These are phyloP conservation scores for Citrus hindsii DNA, from an alignment of 345 rosid genomes.

Conservation along the genomic window DNA sequence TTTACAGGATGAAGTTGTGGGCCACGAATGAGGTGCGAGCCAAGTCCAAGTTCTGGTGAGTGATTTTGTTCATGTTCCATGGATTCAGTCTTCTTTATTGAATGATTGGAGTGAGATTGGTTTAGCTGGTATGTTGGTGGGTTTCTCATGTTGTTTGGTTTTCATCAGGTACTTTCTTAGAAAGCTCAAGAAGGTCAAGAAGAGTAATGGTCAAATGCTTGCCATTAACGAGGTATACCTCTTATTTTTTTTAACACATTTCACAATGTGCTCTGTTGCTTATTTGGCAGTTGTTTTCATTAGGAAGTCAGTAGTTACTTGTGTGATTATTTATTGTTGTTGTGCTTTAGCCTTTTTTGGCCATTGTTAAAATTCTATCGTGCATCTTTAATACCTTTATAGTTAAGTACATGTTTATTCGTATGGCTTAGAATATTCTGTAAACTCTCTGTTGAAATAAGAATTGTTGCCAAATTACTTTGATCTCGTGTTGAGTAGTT, in stretches of 20 bases:
- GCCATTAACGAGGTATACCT: conserved; percentile 16
- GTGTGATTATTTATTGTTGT: background rate
- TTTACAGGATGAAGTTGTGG: conserved; percentile 50
- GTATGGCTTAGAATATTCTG: background rate
- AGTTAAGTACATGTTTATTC: background rate
- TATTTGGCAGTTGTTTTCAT: background rate
- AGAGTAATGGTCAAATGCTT: conserved; percentile 17
- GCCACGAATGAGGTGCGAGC: conserved; percentile 52
- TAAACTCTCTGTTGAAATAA: background rate
- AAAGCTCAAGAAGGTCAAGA: conserved; percentile 23
- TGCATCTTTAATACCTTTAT: background rate
- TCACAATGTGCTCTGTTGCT: background rate
- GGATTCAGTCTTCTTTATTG: background rate
- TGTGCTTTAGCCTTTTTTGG: too few relatives aligned
- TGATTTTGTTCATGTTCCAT: background rate
- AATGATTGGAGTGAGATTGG: background rate
- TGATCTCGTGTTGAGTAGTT: background rate
- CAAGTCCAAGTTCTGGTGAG: conserved; percentile 49
- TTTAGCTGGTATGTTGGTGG: background rate
- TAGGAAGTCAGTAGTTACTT: background rate
- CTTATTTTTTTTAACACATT: background rate
- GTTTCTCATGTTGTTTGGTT: background rate
- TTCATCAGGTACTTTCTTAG: conserved; percentile 16
- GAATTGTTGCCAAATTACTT: background rate
- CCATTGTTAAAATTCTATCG: background rate